These are phyloP conservation scores for Tubosaeta sp. DNA, from an alignment of 768 basidiomycete species.

Conservation along the genomic window DNA sequence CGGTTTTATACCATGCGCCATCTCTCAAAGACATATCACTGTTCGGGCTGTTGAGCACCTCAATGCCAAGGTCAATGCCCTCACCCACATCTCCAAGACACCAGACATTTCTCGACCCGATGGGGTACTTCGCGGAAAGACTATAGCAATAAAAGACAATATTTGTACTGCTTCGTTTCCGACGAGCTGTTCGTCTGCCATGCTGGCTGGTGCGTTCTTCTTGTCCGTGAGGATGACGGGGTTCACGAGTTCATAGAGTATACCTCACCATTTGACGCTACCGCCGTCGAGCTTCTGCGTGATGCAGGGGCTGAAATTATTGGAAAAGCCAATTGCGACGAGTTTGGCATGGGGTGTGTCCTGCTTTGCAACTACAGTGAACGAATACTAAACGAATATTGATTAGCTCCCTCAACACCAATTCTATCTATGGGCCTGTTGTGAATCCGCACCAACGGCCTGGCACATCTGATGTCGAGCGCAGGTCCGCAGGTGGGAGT, in stretches of 20 bases:
- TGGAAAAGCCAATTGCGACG: slow-evolving; percentile 94
- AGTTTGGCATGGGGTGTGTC: slow-evolving; percentile 95
- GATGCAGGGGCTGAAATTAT: slow-evolving; percentile 61
- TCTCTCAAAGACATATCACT: slow-evolving; percentile 7
- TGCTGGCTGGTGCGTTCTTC: slow-evolving; percentile 54
- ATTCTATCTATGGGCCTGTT: slow-evolving; percentile 73
- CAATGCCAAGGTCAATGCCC: slow-evolving; percentile 51
- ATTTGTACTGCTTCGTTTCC: slow-evolving; percentile 66
- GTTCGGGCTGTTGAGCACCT: slow-evolving; percentile 3
- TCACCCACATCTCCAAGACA: slow-evolving; percentile 34
- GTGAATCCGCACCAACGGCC: slow-evolving; percentile 61
- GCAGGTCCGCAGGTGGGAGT: slow-evolving; percentile 82
- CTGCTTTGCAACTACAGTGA: not conserved
- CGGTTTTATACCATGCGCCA: not conserved
- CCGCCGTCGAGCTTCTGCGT: slow-evolving; percentile 64
- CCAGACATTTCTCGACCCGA: not conserved
- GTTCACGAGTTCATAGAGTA: slow-evolving; percentile 48
- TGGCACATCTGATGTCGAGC: slow-evolving; percentile 22
- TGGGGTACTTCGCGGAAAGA: slow-evolving; percentile 37
- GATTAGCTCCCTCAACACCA: slow-evolving; percentile 68
- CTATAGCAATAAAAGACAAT: slow-evolving; percentile 82
- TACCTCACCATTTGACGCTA: slow-evolving; percentile 79
- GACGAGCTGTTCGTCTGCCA: slow-evolving; percentile 75
- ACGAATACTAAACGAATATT: not conserved
- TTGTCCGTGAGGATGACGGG: not conserved